These are phyloP conservation scores for Kondoa subrosea DNA, from an alignment of 768 basidiomycete genomes.

Conservation along the genomic window DNA sequence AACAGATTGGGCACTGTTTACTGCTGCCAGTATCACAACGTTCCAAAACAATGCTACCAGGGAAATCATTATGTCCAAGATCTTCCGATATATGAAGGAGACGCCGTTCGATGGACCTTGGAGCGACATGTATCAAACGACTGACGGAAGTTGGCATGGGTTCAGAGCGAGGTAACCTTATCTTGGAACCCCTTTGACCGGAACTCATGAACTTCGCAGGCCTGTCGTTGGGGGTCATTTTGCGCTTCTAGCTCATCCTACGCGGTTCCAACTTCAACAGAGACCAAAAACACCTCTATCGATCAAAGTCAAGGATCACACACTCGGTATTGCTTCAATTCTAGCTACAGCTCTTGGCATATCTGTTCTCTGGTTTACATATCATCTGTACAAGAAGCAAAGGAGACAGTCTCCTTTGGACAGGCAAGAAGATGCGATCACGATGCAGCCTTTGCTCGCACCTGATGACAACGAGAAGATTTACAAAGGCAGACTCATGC, in stretches of 20 bases:
- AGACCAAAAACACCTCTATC: no score
- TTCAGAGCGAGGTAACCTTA: not conserved
- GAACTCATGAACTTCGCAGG: not conserved
- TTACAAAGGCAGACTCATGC: no score
- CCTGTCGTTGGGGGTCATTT: not conserved
- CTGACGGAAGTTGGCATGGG: not conserved
- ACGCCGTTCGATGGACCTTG: not conserved
- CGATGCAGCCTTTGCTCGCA: no score
- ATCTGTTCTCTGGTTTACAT: no score
- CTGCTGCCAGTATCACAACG: not conserved
- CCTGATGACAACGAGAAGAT: no score
- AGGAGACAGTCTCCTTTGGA: no score
- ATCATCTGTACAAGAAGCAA: no score
- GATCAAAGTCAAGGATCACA: no score
- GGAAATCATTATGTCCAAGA: not conserved
- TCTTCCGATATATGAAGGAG: not conserved
- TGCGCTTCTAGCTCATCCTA: not conserved
- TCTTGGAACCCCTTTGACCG: not conserved
- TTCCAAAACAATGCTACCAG: not conserved
- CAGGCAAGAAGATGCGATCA: no score
- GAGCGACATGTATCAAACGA: not conserved
- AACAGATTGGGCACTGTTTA: not conserved
- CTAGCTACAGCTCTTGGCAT: no score
- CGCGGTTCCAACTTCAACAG: not conserved
- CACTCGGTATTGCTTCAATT: no score